phyloP scores from a whole-genome alignment of 805 yeast species.

The Isabelozyma heimii region DNA sequence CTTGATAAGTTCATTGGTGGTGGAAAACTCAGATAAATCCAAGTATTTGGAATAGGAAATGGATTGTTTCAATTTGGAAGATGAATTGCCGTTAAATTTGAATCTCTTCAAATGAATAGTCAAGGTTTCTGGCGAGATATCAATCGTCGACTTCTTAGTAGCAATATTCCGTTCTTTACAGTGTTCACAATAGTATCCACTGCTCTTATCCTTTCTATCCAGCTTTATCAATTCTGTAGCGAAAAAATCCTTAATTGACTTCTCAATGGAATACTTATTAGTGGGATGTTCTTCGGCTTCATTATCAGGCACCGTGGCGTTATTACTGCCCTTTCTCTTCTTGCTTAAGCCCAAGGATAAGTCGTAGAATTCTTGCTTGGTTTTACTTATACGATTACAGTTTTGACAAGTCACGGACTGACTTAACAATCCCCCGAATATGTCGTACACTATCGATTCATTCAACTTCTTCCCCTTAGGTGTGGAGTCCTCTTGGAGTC shows the following conservation, averaged over 20 bases:
- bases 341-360: slow-evolving; percentile 73
- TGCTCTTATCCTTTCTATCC: slow-evolving; percentile 58
- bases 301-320: slow-evolving; percentile 2
- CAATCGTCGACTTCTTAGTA: slow-evolving; percentile 67
- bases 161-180: slow-evolving; percentile 81
- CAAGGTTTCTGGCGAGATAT: slow-evolving; percentile 83
- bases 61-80: slow-evolving; percentile 84
- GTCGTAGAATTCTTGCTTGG: slow-evolving; percentile 93
- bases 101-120: slow-evolving; percentile 87
- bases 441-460: slow-evolving; percentile 80
- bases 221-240: slow-evolving; percentile 73
- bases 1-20: slow-evolving; percentile 30
- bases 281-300: slow-evolving; percentile 2
- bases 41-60: slow-evolving; percentile 77
- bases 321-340: slow-evolving; percentile 17
- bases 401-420: slow-evolving; percentile 82
- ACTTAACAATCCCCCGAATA: slow-evolving; percentile 86
- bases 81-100: slow-evolving; percentile 76
- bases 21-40: slow-evolving; percentile 61
- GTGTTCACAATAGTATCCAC: slow-evolving; percentile 84
- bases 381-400: slow-evolving; percentile 80
- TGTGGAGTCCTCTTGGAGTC: slow-evolving; percentile 88
- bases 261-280: slow-evolving; percentile 61
- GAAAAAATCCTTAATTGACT: slow-evolving; percentile 78
- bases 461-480: slow-evolving; percentile 87